These are phyloP conservation scores for Hyphodiscus sp. DNA, from an alignment of 2,329 filamentous ascomycete genomes.

Conservation along the genomic window DNA sequence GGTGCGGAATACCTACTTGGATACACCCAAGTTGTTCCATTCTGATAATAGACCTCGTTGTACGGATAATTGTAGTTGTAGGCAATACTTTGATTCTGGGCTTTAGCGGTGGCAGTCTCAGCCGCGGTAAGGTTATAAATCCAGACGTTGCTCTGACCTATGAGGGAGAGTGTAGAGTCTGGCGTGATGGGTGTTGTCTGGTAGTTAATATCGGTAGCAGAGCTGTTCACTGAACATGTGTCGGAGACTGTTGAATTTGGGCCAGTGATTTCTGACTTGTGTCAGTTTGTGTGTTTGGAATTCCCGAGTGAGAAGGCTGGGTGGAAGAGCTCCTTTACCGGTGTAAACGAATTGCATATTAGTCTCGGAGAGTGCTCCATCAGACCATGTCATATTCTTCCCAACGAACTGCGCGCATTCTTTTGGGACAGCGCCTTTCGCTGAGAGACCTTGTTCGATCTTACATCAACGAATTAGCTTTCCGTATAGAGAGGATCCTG, in stretches of 20 bases:
- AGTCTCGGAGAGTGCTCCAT: background rate
- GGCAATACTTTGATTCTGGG: too few relatives aligned
- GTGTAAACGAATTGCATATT: background rate
- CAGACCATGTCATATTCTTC: background rate
- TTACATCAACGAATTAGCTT: too few relatives aligned
- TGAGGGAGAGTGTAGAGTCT: background rate
- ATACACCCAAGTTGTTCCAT: background rate
- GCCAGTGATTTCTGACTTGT: slow-evolving; percentile 1
- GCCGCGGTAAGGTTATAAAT: too few relatives aligned
- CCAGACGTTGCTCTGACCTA: background rate
- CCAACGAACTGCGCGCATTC: background rate
- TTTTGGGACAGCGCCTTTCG: background rate
- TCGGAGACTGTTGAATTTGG: slow-evolving; percentile 1
- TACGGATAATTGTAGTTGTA: too few relatives aligned
- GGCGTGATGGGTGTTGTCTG: background rate
- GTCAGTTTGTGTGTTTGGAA: too few relatives aligned
- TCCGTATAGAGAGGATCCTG: too few relatives aligned
- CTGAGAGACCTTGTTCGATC: background rate
- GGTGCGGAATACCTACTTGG: too few relatives aligned
- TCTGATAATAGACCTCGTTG: background rate
- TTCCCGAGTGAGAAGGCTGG: too few relatives aligned
- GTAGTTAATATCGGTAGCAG: background rate
- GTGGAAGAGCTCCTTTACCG: background rate
- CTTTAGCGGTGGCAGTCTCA: too few relatives aligned
- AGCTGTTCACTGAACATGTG: background rate